These are phyloP conservation scores for Sporothrix luriei DNA, from an alignment of 2,329 filamentous ascomycete genomes.

Conservation along the genomic window DNA sequence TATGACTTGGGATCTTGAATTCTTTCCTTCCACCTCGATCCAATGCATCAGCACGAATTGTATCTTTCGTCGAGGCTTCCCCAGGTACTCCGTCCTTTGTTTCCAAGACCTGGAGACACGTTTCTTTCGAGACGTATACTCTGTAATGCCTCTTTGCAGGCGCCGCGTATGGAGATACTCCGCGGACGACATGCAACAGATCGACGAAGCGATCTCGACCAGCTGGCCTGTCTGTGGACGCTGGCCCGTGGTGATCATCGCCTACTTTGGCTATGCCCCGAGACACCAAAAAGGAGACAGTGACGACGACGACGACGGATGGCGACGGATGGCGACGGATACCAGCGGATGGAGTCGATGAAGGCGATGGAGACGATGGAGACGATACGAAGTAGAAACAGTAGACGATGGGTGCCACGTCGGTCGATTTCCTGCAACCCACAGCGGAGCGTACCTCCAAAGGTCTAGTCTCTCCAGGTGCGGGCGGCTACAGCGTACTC, in stretches of 20 bases:
- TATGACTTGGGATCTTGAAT: too few relatives aligned
- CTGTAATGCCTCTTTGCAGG: neutral
- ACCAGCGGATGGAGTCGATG: neutral
- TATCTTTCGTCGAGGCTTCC: too few relatives aligned
- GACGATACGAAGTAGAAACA: too few relatives aligned
- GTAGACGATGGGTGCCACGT: neutral
- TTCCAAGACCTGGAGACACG: too few relatives aligned
- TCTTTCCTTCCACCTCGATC: too few relatives aligned
- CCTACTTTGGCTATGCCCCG: constrained; percentile 13
- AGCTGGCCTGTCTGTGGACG: neutral
- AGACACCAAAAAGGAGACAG: neutral
- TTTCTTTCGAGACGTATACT: too few relatives aligned
- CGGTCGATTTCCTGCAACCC: neutral
- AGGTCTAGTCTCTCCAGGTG: constrained; percentile 3
- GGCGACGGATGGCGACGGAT: constrained; percentile 4
- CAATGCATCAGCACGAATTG: too few relatives aligned
- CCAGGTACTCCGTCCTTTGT: too few relatives aligned
- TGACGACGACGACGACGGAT: neutral
- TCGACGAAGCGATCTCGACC: constrained; percentile 6
- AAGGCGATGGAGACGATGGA: too few relatives aligned
- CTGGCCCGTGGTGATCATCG: neutral
- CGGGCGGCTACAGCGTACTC: neutral
- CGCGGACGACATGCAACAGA: neutral
- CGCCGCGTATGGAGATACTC: neutral
- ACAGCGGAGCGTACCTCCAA: constrained; percentile 1